Evolutionary conservation across 2,329 filamentous ascomycete genomes (phyloP), one percentile per base, ranked within the genome.

Genomic region (Fusarium sarcochroum): DNA sequence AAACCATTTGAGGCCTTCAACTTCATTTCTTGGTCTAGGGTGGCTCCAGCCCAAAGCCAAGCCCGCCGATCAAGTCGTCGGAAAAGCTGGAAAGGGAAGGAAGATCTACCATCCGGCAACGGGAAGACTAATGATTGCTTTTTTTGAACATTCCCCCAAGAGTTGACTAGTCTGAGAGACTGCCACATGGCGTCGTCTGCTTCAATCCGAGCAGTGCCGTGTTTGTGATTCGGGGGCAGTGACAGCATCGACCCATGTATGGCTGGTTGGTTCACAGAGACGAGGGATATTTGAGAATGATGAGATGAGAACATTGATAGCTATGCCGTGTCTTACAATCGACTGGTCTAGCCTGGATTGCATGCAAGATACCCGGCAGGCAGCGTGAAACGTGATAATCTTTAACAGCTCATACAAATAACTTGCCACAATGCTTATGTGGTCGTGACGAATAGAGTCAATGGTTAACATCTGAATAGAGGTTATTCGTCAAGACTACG

Each of bases 121-220:
- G 61, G 61, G 59, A 66, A 42, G 45, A n/a, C 46, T 46, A 61
- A 64, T 46, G 45, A n/a, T 58, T 64, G 45, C 45, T 47, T 64
- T 64, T 48, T 18, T 15, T 53, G 14, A 49, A 35, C 34, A 35
- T 35, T 35, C 17, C 34, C 21, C 34, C 21, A n/a, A 21, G 18
- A 25, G 17, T 38, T 10, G 40, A 20, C 35, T 56, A 52, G 52
- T n/a, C 35, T 41, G 35, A 47, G 35, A 59, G 63, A 59, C 64
- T 65, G 67, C 64, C 68, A 70, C 67, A 70, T 70, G 68, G 68
- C 68, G 68, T 49, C 63, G 58, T 68, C 53, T 69, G 57, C 50
- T 69, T 63, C 21, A 55, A 59, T 40, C 65, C 54, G 25, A 27
- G 41, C 34, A n/a, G 35, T 58, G n/a, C 34, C 49, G 17, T 21